A percentile compares a stretch with the other conserved stretches of the same genome.
Conservation (phyloP, 2,329 filamentous ascomycete species). For the Aspergillus pseudoterreus region DNA sequence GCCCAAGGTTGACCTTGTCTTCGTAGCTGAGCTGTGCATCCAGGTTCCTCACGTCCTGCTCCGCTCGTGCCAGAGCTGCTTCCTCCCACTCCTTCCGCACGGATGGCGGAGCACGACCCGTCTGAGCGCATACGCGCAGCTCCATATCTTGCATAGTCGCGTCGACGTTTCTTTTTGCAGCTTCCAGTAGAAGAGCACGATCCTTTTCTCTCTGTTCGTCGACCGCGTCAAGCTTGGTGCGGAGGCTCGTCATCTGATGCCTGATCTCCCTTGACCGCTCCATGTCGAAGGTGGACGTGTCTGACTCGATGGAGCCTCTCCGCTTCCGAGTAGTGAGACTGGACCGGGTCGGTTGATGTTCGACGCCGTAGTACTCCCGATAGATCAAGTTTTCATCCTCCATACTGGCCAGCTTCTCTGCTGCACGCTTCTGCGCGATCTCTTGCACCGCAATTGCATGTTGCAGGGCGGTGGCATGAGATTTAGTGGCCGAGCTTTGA, state of each 20-base stretch:
- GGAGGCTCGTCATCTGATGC: conserved; percentile 75
- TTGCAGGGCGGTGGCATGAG: conserved; percentile 19
- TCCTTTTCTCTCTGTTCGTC: conserved; percentile 59
- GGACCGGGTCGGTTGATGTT: conserved; percentile 43
- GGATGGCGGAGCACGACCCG: conserved; percentile 67
- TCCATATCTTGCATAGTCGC: conserved; percentile 76
- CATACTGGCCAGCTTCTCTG: conserved; percentile 77
- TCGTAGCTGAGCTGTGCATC: conserved; percentile 57
- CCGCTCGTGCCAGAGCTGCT: conserved; percentile 66
- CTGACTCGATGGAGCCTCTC: conserved; percentile 65
- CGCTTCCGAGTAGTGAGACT: conserved; percentile 56
- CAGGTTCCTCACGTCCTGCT: conserved; percentile 61
- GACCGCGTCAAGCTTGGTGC: conserved; percentile 54
- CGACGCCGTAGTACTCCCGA: conserved; percentile 71
- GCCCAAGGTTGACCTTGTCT: conserved; percentile 65
- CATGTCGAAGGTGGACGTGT: conserved; percentile 58
- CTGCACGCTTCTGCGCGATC: conserved; percentile 78
- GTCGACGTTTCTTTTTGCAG: conserved; percentile 82
- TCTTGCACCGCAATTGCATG: conserved; percentile 64
- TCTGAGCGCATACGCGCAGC: conserved; percentile 71
- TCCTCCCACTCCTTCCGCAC: conserved; percentile 74
- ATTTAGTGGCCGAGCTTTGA: conserved; percentile 28
- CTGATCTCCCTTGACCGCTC: conserved; percentile 69
- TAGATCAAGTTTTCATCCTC: conserved; percentile 67
- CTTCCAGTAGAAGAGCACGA: conserved; percentile 69